Base-by-base conservation (phyloP, 2,329 filamentous ascomycete species). In the Exophiala xenobiotica region DNA sequence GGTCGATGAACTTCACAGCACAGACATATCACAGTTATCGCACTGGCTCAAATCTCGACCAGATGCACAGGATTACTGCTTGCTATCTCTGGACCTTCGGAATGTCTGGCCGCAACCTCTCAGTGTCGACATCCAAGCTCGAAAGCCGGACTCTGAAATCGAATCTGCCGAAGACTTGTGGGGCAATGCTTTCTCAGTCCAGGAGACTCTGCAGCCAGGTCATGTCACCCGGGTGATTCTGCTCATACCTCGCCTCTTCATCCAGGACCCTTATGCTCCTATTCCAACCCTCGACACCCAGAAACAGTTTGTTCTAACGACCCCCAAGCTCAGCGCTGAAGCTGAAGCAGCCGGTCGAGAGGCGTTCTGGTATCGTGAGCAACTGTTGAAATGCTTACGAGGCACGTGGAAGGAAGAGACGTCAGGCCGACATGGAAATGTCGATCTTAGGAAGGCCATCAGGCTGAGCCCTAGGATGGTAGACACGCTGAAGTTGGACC, bases 291-390 rank as follows among this genome's bases (percentile, higher is more conserved):
- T 96, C 7, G 83, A 86, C 0, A 83, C 86, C n/a, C 86, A 90
- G 64, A 81, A 90, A n/a, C 91, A 96, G 65, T 96, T 95, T 63
- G 88, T 96, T 23, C 88, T 96, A 37, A 93, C 87, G 68, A 81
- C 85, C 12, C 85, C 82, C 64, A 88, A 88, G 62, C 82, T 91
- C 49, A 85, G 87, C 0, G 87, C 89, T 0, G 89, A 93, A 58
- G 81, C 80, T 37, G 91, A 96, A 70, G 81, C 87, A 26, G 80
- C 83, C 9, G 86, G 79, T 54, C 79, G 91, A 45, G 90, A 96
- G 70, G 83, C 85, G 0, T 96, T 96, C 67, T 96, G 91, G 91
- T 96, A 90, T 68, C 82, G 90, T 12, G 88, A 95, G 67, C 83
- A 82, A 64, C 78, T 96, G 1, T 78, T 96, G 2, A 84, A 86